Conservation (phyloP, 2,329 filamentous ascomycete species). For the Ceratocystis huliohia region DNA sequence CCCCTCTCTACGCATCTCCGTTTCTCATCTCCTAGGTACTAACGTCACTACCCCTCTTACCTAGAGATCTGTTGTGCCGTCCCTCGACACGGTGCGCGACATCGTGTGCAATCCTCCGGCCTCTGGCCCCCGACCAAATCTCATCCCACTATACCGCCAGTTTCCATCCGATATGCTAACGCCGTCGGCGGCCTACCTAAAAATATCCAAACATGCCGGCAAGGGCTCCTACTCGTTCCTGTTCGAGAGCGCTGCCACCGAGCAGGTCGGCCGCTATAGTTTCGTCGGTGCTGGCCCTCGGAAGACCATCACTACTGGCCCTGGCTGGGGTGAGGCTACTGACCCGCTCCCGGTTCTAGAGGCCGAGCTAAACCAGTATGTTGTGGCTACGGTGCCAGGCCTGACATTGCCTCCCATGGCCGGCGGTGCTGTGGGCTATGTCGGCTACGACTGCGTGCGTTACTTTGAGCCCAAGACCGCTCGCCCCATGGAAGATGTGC, state of each 20-base stretch:
- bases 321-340: slow-evolving; percentile 68
- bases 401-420: slow-evolving; percentile 74
- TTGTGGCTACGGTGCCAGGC: slow-evolving; percentile 72
- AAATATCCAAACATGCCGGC: slow-evolving; percentile 59
- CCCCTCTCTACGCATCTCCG: too few species aligned
- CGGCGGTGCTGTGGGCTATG: slow-evolving; percentile 89
- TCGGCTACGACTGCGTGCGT: slow-evolving; percentile 91
- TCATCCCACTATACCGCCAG: slow-evolving; percentile 70
- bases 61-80: slow-evolving; percentile 34
- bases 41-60: not conserved
- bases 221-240: slow-evolving; percentile 73
- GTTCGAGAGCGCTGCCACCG: slow-evolving; percentile 88
- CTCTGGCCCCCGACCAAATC: slow-evolving; percentile 41
- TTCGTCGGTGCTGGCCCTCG: slow-evolving; percentile 73
- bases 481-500: slow-evolving; percentile 72
- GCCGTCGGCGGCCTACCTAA: slow-evolving; percentile 88
- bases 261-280: slow-evolving; percentile 87
- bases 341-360: slow-evolving; percentile 79
- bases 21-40: not conserved
- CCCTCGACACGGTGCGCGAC: slow-evolving; percentile 35
- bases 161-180: slow-evolving; percentile 89
- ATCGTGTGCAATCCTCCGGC: slow-evolving; percentile 31
- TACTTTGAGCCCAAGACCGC: slow-evolving; percentile 98
- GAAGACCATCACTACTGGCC: slow-evolving; percentile 78
- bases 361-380: slow-evolving; percentile 62